Conservation (phyloP, 73 alveolate genomes). For the Blepharisma stoltei region DNA sequence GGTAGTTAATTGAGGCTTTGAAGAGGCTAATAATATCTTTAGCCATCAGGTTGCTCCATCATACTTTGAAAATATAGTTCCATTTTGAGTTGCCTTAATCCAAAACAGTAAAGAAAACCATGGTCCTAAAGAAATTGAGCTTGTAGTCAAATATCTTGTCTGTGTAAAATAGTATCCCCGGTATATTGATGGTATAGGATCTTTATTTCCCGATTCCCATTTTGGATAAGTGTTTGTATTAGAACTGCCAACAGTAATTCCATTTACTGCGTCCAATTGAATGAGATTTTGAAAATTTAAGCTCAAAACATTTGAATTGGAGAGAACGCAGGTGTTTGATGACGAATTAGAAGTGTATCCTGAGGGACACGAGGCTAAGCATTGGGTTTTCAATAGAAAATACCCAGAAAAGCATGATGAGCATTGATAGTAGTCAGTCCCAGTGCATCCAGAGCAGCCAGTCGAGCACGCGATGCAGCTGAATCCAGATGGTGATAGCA, state of each 20-base stretch:
- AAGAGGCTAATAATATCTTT: too few relatives aligned
- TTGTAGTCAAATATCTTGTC: too few relatives aligned
- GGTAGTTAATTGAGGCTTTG: too few relatives aligned
- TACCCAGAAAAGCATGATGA: neutral
- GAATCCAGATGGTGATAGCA: neutral
- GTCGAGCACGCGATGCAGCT: neutral
- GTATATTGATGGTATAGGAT: neutral
- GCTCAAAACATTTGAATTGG: neutral
- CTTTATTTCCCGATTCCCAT: neutral
- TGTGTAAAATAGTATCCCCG: neutral
- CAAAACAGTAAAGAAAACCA: too few relatives aligned
- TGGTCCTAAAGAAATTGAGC: too few relatives aligned
- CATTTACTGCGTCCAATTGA: neutral
- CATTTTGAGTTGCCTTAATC: too few relatives aligned
- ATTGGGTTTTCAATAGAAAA: neutral
- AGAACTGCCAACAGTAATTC: neutral
- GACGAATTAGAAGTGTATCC: neutral
- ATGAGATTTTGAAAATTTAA: neutral
- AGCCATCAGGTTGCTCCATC: too few relatives aligned
- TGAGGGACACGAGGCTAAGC: neutral
- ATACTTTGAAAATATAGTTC: too few relatives aligned
- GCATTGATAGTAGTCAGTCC: neutral
- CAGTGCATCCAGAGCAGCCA: neutral
- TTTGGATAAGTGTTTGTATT: neutral
- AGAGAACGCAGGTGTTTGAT: neutral